Evolutionary conservation across 352 stramenopile species (phyloP), one percentile per base, ranked within the genome.

Genomic region (Globisporangium mamillatum): DNA sequence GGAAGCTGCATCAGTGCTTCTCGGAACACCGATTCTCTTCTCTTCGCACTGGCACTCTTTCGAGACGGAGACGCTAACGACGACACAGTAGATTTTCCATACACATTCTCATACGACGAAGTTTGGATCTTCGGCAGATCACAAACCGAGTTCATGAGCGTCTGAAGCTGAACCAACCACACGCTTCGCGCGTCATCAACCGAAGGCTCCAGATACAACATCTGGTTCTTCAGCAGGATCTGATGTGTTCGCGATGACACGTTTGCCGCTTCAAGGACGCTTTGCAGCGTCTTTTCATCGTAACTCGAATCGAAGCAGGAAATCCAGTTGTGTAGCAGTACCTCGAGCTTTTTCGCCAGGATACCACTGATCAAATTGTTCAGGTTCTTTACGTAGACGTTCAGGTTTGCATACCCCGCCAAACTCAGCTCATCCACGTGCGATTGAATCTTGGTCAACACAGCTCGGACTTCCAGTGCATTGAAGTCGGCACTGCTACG

Each of bases 211-310:
- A 99, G 85, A 50, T 94, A 99, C 67, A 99, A 89, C 60, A 98
- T 87, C 72, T 99, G 97, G 74, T 99, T 99, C 58, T 97, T 94
- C 27, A 99, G 80, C 41, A 98, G 65, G 68, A 99, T 98, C 74
- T 99, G 93, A 63, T 98, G 92, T 20, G 79, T 91, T 3, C 71
- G 84, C 25, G 82, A 63, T 27, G 63, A 69, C 48, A 96, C 67
- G 29, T 75, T 73, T 2, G 77, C 77, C 7, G 77, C 81, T n/a
- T 72, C 67, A 32, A 93, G 63, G 27, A 82, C 67, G 64, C 68
- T 52, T 67, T 85, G 71, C 14, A 89, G 75, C 2, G 68, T 65
- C 60, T 92, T 93, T 32, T 91, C 86, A 53, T 94, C 84, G 14
- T 64, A 66, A n/a, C 84, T 71, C 52, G 74, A 64, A 5, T 77